Conservation (phyloP, 352 stramenopile species). For the Blastocystis sp. region DNA sequence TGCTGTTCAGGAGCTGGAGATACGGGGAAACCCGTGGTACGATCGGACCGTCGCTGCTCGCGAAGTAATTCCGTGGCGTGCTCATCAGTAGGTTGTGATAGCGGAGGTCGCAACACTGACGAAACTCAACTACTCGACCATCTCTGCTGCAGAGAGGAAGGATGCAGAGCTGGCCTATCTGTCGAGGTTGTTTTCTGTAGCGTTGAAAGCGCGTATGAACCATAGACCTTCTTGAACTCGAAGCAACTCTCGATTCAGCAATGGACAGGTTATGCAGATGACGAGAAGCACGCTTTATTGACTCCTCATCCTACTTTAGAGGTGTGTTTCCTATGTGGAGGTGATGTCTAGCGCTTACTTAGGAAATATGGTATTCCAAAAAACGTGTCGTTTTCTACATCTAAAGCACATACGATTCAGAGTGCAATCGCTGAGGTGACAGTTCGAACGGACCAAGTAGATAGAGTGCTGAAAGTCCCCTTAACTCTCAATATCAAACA, state of each 20-base stretch:
- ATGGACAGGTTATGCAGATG: background rate
- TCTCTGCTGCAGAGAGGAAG: background rate
- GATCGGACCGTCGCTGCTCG: background rate
- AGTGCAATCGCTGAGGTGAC: background rate
- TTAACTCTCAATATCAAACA: background rate
- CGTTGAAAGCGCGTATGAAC: background rate
- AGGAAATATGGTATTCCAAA: background rate
- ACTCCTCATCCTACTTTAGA: background rate
- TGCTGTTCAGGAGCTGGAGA: background rate
- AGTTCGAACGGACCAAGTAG: background rate
- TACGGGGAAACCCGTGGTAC: background rate
- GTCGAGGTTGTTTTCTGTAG: background rate
- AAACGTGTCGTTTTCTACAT: background rate
- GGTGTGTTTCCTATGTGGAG: background rate
- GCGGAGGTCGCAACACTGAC: background rate
- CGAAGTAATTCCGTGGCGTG: background rate
- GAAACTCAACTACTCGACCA: background rate
- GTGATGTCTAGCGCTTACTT: background rate
- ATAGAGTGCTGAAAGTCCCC: slow-evolving; percentile 4
- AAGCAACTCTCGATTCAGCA: background rate
- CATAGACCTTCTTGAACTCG: background rate
- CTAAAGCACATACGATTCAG: background rate
- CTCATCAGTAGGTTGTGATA: background rate
- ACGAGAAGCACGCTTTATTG: background rate
- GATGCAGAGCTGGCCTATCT: background rate